Conservation (phyloP, 2,329 filamentous ascomycete species). For the Hymenoscyphus occultus region DNA sequence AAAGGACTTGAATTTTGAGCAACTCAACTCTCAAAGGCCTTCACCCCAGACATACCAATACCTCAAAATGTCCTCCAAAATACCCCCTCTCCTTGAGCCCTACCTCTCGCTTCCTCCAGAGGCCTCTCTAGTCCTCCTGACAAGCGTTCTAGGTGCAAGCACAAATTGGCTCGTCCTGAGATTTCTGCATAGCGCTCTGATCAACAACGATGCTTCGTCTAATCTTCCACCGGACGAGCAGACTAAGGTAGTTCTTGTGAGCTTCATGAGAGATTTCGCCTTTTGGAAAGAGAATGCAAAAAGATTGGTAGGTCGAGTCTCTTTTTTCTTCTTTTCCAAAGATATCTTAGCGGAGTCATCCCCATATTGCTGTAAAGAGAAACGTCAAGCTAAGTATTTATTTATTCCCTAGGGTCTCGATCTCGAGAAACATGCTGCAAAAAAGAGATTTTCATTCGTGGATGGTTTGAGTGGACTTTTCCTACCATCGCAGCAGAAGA, state of each 20-base stretch:
- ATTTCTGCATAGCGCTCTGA: slow-evolving; percentile 42
- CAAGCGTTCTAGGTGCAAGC: slow-evolving; percentile 61
- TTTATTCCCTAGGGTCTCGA: slow-evolving; percentile 60
- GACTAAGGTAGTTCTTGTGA: slow-evolving; percentile 68
- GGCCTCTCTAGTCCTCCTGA: slow-evolving; percentile 62
- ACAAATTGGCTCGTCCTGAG: slow-evolving; percentile 65
- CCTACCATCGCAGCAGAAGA: slow-evolving; percentile 18
- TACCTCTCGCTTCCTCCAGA: slow-evolving; percentile 58
- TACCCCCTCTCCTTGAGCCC: slow-evolving; percentile 61
- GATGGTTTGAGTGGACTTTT: slow-evolving; percentile 53
- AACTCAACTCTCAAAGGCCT: background rate
- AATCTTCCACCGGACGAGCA: slow-evolving; percentile 32
- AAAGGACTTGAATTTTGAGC: background rate
- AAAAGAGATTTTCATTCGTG: slow-evolving; percentile 66
- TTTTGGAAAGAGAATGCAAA: slow-evolving; percentile 76
- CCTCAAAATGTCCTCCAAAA: slow-evolving; percentile 31
- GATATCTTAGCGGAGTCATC: background rate
- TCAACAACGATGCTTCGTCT: slow-evolving; percentile 33
- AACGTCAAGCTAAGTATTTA: slow-evolving; percentile 9
- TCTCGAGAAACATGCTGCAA: slow-evolving; percentile 55
- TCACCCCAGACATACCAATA: background rate
- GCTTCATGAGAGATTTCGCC: slow-evolving; percentile 72
- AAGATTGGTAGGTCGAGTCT: slow-evolving; percentile 54
- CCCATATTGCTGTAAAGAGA: slow-evolving; percentile 1
- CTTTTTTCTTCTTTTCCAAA: slow-evolving; percentile 8